A percentile compares a stretch with the other conserved stretches of the same genome.
phyloP scores from a whole-genome alignment of 768 basidiomycete species.

The Crassisporium funariophilum region DNA sequence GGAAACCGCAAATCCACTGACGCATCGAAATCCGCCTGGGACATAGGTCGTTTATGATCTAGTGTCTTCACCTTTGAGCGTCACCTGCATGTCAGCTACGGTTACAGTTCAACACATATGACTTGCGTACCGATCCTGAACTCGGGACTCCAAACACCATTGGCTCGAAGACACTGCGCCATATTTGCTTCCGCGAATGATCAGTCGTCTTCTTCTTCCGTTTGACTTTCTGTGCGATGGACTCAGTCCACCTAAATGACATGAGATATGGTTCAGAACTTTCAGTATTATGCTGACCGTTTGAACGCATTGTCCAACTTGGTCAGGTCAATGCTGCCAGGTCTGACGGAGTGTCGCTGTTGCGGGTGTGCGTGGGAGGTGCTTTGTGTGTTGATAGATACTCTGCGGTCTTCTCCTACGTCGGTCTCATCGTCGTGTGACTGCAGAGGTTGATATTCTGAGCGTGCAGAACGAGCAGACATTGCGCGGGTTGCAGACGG shows the following conservation, averaged over 20 bases:
- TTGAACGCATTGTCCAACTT: conserved; percentile 86
- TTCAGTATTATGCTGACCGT: conserved; percentile 41
- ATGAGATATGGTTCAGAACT: neutral
- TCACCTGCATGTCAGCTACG: conserved; percentile 5
- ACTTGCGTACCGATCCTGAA: conserved; percentile 39
- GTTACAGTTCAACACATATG: neutral
- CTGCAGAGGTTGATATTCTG: conserved; percentile 51
- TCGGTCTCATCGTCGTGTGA: conserved; percentile 43
- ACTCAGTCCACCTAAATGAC: conserved; percentile 73
- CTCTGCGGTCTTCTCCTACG: conserved; percentile 32
- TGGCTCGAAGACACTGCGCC: conserved; percentile 81
- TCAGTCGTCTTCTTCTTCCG: conserved; percentile 72
- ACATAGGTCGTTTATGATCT: conserved; percentile 79
- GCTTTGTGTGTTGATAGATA: conserved; percentile 24
- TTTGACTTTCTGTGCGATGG: conserved; percentile 83
- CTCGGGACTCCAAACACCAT: conserved; percentile 38
- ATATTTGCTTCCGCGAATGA: conserved; percentile 70
- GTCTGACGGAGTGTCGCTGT: conserved; percentile 42
- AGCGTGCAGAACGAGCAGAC: conserved; percentile 35
- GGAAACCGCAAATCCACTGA: conserved; percentile 36
- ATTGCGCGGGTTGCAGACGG: conserved; percentile 17
- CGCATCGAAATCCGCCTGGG: conserved; percentile 70
- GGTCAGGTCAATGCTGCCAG: conserved; percentile 75
- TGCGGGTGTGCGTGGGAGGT: conserved; percentile 19
- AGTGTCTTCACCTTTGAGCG: conserved; percentile 67